Evolutionary conservation across 2,329 filamentous ascomycete genomes (phyloP).

Genomic region (Paracorniculantispora psalliotae): DNA sequence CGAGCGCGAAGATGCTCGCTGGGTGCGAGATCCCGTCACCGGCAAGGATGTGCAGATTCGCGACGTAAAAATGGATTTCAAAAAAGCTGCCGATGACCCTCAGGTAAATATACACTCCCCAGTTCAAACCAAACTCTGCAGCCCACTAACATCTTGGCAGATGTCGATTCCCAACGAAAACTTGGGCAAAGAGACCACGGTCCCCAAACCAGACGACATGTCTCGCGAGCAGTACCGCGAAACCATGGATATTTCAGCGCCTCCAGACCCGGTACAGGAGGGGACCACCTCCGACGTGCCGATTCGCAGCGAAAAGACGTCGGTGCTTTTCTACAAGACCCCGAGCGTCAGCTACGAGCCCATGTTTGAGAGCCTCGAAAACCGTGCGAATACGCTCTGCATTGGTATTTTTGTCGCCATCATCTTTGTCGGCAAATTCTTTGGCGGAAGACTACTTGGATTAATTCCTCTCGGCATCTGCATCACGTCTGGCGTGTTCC

Average conservation of each 20-base stretch:
- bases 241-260: conserved; percentile 84
- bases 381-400: conserved; percentile 66
- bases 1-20: conserved; percentile 52
- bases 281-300: conserved; percentile 89
- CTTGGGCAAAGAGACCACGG: conserved; percentile 66
- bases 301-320: conserved; percentile 94
- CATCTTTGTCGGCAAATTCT: conserved; percentile 69
- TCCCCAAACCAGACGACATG: conserved; percentile 67
- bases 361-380: conserved; percentile 74
- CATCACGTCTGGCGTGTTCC: conserved; percentile 70
- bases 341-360: conserved; percentile 86
- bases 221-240: conserved; percentile 74
- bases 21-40: conserved; percentile 82
- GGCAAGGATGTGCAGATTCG: conserved; percentile 82
- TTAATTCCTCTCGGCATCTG: conserved; percentile 69
- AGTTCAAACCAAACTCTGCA: background rate
- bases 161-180: conserved; percentile 88
- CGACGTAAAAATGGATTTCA: conserved; percentile 65
- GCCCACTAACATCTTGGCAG: conserved; percentile 31
- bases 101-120: conserved; percentile 40
- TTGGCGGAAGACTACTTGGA: conserved; percentile 73
- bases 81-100: conserved; percentile 68
- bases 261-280: conserved; percentile 77
- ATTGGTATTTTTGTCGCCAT: conserved; percentile 67
- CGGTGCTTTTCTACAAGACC: conserved; percentile 91